These are phyloP conservation scores for Mycena epipterygia DNA, from an alignment of 768 basidiomycete species.

Conservation along the genomic window DNA sequence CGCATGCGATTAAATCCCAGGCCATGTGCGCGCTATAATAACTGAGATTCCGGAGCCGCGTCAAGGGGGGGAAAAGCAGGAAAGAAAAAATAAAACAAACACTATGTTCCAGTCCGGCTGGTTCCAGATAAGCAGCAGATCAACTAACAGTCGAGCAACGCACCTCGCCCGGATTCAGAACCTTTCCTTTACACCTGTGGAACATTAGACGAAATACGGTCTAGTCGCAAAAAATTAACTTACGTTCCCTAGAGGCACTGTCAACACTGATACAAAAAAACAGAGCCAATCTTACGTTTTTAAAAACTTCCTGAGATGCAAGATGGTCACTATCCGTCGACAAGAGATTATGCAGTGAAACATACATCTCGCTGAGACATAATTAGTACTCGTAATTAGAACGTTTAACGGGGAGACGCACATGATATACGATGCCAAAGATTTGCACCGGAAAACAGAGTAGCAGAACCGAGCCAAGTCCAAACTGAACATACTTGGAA, in stretches of 20 bases:
- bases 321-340: not conserved
- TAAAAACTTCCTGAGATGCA: slow-evolving; percentile 1
- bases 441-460: slow-evolving; percentile 20
- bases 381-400: not conserved
- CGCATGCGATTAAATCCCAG: slow-evolving; percentile 10
- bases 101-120: slow-evolving; percentile 32
- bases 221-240: slow-evolving; percentile 7
- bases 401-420: not conserved
- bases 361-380: slow-evolving; percentile 5
- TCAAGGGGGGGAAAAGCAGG: too few relatives aligned
- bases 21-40: slow-evolving; percentile 30
- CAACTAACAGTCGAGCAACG: not conserved
- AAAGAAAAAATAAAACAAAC: not conserved
- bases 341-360: not conserved
- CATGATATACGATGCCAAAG: slow-evolving; percentile 25
- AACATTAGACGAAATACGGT: not conserved
- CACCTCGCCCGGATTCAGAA: slow-evolving; percentile 12
- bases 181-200: slow-evolving; percentile 23
- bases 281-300: not conserved
- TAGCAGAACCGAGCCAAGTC: slow-evolving; percentile 15
- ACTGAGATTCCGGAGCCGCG: not conserved
- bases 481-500: not conserved
- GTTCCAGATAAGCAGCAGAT: not conserved
- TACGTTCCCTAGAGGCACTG: slow-evolving; percentile 12
- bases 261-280: not conserved